These are phyloP conservation scores for Leucocoprinus sp. DNA, from an alignment of 768 basidiomycete genomes.

Conservation along the genomic window DNA sequence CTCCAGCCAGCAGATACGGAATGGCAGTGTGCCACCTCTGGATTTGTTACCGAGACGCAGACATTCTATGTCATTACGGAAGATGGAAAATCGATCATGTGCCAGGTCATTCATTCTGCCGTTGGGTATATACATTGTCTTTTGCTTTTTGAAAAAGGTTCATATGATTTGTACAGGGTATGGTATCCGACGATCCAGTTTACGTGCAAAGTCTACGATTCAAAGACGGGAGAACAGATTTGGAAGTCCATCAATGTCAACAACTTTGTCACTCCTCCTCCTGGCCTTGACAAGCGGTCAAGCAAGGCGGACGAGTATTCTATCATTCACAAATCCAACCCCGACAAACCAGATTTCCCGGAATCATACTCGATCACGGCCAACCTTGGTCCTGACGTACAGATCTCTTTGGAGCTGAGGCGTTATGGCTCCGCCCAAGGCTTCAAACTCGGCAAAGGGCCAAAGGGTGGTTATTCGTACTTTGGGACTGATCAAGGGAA, in stretches of 20 bases:
- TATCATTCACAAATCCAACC: slow-evolving; percentile 52
- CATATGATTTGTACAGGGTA: slow-evolving; percentile 38
- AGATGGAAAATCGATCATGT: slow-evolving; percentile 73
- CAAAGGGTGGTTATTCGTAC: slow-evolving; percentile 84
- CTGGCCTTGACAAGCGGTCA: slow-evolving; percentile 77
- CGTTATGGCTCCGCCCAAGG: slow-evolving; percentile 70
- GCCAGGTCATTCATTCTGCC: slow-evolving; percentile 82
- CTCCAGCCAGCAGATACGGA: slow-evolving; percentile 69
- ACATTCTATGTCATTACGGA: slow-evolving; percentile 74
- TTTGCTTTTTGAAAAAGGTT: slow-evolving; percentile 1
- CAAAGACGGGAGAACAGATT: slow-evolving; percentile 57
- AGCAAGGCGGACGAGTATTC: slow-evolving; percentile 81
- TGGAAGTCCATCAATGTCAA: slow-evolving; percentile 88
- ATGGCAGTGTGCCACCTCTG: slow-evolving; percentile 75
- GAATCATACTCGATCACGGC: slow-evolving; percentile 78
- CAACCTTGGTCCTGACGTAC: slow-evolving; percentile 71
- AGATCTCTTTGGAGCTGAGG: slow-evolving; percentile 66
- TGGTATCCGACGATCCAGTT: slow-evolving; percentile 96
- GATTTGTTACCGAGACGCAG: slow-evolving; percentile 90
- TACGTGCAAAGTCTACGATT: slow-evolving; percentile 81
- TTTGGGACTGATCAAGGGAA: slow-evolving; percentile 64
- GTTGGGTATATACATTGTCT: slow-evolving; percentile 61
- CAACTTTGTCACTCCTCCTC: slow-evolving; percentile 72
- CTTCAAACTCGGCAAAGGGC: slow-evolving; percentile 86
- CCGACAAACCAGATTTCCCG: slow-evolving; percentile 44